Evolutionary conservation across 257 asterid species (phyloP), one percentile per base, ranked within the genome.

Genomic region (Rehmannia glutinosa): DNA sequence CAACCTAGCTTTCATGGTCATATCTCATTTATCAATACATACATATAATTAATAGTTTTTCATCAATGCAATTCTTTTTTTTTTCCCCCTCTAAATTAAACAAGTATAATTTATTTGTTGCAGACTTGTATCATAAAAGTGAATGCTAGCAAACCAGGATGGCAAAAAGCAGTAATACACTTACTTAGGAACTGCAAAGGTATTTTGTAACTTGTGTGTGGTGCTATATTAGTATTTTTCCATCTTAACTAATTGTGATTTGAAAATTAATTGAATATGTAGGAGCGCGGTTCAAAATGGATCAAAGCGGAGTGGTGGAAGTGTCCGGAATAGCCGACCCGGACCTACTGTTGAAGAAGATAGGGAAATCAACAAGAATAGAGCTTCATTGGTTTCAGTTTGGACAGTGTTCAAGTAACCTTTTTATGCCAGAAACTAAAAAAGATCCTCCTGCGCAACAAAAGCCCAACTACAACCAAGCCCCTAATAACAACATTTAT

Each of bases 51-150:
- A n/a, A n/a, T n/a, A n/a, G n/a, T n/a, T n/a, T n/a, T n/a, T n/a
- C n/a, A n/a, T n/a, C n/a, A n/a, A n/a, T n/a, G n/a, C n/a, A n/a
- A n/a, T n/a, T n/a, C n/a, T n/a, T n/a, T n/a, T n/a, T n/a, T n/a
- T n/a, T n/a, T n/a, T n/a, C n/a, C n/a, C n/a, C n/a, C n/a, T n/a
- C n/a, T n/a, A n/a, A n/a, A n/a, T n/a, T n/a, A n/a, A n/a, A n/a
- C n/a, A n/a, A n/a, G 11, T 39, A 1, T 39, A 39, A 9, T 11
- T 17, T 0, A 11, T 8, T 8, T 4, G 20, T 41, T n/a, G 56
- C 72, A 82, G 82, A 30, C 69, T 6, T 66, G 77, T 73, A 38
- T 68, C 57, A 21, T 81, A 33, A 68, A 70, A 65, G 83, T 78
- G 64, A 50, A 81, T 71, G 2, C 21, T 1, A 36, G n/a, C 27